phyloP scores from a whole-genome alignment of 148 eudicot species.

The Amaranthus palmeri region DNA sequence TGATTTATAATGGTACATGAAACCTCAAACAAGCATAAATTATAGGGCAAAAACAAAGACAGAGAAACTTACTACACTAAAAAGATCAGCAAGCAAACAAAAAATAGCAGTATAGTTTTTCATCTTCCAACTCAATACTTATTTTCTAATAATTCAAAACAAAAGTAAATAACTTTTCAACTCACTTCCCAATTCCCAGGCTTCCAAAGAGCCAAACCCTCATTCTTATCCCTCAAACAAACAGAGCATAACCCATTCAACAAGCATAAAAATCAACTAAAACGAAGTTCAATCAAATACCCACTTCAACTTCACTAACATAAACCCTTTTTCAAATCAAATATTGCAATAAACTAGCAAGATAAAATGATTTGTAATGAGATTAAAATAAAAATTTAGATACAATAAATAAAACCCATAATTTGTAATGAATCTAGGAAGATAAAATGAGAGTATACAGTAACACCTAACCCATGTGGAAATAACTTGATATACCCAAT shows the following conservation, averaged over 20 bases:
- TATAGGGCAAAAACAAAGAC: neutral
- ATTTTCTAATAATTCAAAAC: neutral
- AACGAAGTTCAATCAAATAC: conserved; percentile 12
- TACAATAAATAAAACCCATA: too few species aligned
- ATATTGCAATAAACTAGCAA: too few species aligned
- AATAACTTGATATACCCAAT: too few species aligned
- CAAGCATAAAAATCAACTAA: neutral
- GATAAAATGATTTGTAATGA: too few species aligned
- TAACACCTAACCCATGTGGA: too few species aligned
- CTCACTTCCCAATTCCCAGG: neutral
- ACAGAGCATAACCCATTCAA: conserved; percentile 20
- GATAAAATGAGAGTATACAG: too few species aligned
- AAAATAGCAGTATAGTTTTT: neutral
- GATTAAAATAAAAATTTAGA: too few species aligned
- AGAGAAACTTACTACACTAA: neutral
- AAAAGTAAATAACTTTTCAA: conserved; percentile 4
- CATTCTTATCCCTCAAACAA: conserved; percentile 6
- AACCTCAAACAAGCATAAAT: neutral
- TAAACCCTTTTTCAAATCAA: conserved; percentile 19
- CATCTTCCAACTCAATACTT: neutral
- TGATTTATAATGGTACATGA: neutral
- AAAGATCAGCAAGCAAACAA: neutral
- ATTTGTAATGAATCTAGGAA: too few species aligned
- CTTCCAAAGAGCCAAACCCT: neutral
- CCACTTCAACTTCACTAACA: conserved; percentile 5